Evolutionary conservation across 495 filamentous ascomycete genomes (phyloP), one percentile per base, ranked within the genome.

Genomic region (Cairneyella variabilis): DNA sequence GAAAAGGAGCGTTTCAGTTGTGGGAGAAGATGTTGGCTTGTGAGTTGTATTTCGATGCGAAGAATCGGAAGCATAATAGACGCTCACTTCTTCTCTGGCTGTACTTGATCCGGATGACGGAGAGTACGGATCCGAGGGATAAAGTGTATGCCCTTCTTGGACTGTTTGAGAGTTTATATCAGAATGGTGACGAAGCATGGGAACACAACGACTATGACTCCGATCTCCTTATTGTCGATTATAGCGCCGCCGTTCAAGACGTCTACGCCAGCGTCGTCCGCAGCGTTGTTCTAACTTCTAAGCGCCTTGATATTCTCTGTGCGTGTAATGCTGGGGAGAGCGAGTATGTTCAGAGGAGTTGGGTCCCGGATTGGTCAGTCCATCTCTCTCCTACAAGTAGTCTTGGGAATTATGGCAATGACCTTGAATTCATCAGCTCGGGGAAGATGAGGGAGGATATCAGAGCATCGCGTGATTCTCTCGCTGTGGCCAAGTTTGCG

Each of bases 391-490:
- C 38, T 3, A 21, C 3, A 1, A 0, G 0, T 41, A 0, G 17
- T 5, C 0, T 18, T 5, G 0, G 2, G 3, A 18, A 21, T 1
- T n/a, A n/a, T n/a, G n/a, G n/a, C n/a, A n/a, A n/a, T n/a, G n/a
- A n/a, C n/a, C n/a, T n/a, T n/a, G 9, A 0, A 3, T 41, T 39
- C 4, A 5, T 20, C 14, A 20, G 17, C 17, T 41, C 38, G 4
- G 38, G 38, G 12, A 18, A 16, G 12, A n/a, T n/a, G n/a, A n/a
- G n/a, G n/a, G n/a, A 18, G 5, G 16, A 41, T 41, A n/a, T n/a
- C n/a, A n/a, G n/a, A n/a, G n/a, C n/a, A n/a, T n/a, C n/a, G n/a
- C n/a, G n/a, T n/a, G n/a, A n/a, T n/a, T n/a, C n/a, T n/a, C n/a
- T n/a, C n/a, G 38, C 38, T 3, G 8, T 18, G 0, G 38, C n/a